Conservation (phyloP, 1,139 yeast genomes). For the Lodderomyces parapsilosis region DNA sequence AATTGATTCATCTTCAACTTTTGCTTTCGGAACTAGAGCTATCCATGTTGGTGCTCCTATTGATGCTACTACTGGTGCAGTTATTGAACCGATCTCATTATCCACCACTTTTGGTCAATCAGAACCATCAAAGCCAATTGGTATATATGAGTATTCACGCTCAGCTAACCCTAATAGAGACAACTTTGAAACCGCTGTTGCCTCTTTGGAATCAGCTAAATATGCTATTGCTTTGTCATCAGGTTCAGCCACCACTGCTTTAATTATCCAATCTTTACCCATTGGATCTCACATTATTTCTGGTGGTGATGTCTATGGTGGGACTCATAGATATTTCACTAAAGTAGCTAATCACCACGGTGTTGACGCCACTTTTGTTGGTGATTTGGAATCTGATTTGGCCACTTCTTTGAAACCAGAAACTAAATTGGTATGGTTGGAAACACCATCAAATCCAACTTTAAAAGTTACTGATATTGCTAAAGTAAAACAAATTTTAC, state of each 20-base stretch:
- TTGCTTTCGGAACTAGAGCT: slow-evolving; percentile 74
- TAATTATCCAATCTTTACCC: slow-evolving; percentile 71
- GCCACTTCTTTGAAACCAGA: slow-evolving; percentile 54
- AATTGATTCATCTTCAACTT: slow-evolving; percentile 22
- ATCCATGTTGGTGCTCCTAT: slow-evolving; percentile 81
- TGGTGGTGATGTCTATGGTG: slow-evolving; percentile 90
- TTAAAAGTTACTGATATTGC: slow-evolving; percentile 71
- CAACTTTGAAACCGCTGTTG: slow-evolving; percentile 77
- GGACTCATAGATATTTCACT: slow-evolving; percentile 90
- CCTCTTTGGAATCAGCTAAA: slow-evolving; percentile 75
- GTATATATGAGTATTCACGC: slow-evolving; percentile 82
- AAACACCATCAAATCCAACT: slow-evolving; percentile 88
- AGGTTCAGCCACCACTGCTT: slow-evolving; percentile 86
- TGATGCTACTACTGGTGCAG: slow-evolving; percentile 81
- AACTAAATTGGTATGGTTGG: slow-evolving; percentile 83
- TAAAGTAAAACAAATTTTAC: slow-evolving; percentile 54
- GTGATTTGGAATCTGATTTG: slow-evolving; percentile 61
- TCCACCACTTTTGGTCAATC: slow-evolving; percentile 85
- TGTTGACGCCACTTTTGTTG: slow-evolving; percentile 67
- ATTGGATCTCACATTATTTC: slow-evolving; percentile 74
- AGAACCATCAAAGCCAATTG: slow-evolving; percentile 75
- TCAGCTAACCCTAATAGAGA: slow-evolving; percentile 89
- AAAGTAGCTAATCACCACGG: slow-evolving; percentile 83
- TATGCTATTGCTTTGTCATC: slow-evolving; percentile 80
- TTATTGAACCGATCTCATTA: slow-evolving; percentile 79